Evolutionary conservation across 495 filamentous ascomycete species (phyloP).

Genomic region (Penicillium verhagenii): DNA sequence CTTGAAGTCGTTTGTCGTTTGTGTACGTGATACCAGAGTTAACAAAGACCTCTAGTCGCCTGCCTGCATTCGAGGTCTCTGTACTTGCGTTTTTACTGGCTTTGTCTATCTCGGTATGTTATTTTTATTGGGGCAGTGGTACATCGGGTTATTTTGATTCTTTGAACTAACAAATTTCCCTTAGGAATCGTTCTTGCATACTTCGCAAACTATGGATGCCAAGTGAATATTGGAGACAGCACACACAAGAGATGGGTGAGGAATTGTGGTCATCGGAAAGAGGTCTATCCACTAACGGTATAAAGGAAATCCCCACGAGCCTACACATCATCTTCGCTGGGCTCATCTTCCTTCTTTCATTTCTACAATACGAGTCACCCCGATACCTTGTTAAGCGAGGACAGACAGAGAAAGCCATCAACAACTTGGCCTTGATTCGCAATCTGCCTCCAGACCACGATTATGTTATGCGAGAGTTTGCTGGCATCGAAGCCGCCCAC

Average conservation of each 20-base stretch:
- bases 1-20: background rate
- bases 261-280: background rate
- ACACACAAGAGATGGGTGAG: conserved; percentile 59
- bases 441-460: conserved; percentile 43
- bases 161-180: too few relatives aligned
- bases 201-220: conserved; percentile 53
- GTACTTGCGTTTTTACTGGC: conserved; percentile 65
- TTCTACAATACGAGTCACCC: conserved; percentile 65
- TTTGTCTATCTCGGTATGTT: conserved; percentile 44
- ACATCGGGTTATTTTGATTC: too few relatives aligned
- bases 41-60: conserved; percentile 38
- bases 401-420: conserved; percentile 53
- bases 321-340: conserved; percentile 73
- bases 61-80: conserved; percentile 62
- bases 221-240: conserved; percentile 55
- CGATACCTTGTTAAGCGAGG: conserved; percentile 59
- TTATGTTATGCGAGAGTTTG: conserved; percentile 57
- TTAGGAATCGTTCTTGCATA: conserved; percentile 48
- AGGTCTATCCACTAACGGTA: background rate
- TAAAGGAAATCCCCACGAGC: conserved; percentile 61
- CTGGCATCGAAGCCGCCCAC: conserved; percentile 62
- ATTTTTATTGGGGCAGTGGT: too few relatives aligned
- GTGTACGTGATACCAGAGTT: background rate
- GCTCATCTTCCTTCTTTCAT: conserved; percentile 61
- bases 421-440: conserved; percentile 38